A percentile compares a stretch with the other conserved stretches of the same genome.
phyloP scores from a whole-genome alignment of 805 yeast genomes.

The Spathaspora boniae region DNA sequence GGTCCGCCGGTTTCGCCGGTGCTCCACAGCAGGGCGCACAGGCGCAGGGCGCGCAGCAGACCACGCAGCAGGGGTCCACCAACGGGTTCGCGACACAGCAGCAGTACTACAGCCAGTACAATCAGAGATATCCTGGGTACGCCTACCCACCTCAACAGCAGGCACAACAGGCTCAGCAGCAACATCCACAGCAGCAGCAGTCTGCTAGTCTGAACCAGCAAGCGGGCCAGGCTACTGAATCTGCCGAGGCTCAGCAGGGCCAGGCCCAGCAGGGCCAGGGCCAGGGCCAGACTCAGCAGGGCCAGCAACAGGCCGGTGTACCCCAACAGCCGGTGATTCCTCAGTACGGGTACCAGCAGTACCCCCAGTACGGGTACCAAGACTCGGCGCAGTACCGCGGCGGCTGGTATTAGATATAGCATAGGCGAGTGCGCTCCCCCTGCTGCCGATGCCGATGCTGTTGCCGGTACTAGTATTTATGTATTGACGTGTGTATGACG shows the following conservation, averaged over 20 bases:
- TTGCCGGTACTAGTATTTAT: no score
- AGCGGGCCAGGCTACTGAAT: conserved; percentile 3
- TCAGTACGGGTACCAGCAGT: conserved; percentile 45
- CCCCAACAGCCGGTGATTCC: conserved; percentile 39
- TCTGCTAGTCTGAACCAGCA: conserved; percentile 4
- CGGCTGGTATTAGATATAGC: conserved; percentile 36
- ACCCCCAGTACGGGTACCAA: conserved; percentile 46
- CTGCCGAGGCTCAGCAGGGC: conserved; percentile 16
- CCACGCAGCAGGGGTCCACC: conserved; percentile 6
- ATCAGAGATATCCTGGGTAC: conserved; percentile 30
- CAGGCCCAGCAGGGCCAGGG: conserved; percentile 10
- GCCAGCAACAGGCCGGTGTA: no score
- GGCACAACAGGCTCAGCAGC: conserved; percentile 6
- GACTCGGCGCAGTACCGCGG: conserved; percentile 42
- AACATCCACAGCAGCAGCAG: conserved; percentile 6
- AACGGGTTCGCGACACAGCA: conserved; percentile 11
- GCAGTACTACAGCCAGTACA: conserved; percentile 26
- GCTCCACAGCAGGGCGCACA: conserved; percentile 1
- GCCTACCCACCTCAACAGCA: conserved; percentile 23
- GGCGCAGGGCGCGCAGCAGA: conserved; percentile 1
- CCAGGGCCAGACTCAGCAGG: conserved; percentile 20
- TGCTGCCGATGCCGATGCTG: no score
- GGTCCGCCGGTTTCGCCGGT: conserved; percentile 8
- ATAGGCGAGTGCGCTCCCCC: no score
- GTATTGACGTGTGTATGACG: no score